Evolutionary conservation across 2,329 filamentous ascomycete species (phyloP).

Genomic region (Fusarium illudens): DNA sequence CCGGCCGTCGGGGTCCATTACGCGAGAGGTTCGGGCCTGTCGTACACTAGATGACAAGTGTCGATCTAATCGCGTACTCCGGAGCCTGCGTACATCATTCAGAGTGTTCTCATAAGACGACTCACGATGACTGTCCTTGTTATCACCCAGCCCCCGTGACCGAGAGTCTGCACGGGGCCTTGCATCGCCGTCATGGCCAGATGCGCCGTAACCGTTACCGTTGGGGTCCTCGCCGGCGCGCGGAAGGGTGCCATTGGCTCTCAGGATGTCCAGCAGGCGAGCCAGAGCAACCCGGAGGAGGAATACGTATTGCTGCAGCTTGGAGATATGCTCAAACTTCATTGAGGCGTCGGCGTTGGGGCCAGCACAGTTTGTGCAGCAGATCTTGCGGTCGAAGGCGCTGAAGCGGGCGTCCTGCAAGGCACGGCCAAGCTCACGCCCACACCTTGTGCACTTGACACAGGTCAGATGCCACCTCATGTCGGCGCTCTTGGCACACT

Average conservation of each 20-base stretch:
- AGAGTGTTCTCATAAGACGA: conserved; percentile 95
- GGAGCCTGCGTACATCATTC: conserved; percentile 89
- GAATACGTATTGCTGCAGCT: conserved; percentile 94
- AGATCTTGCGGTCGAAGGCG: conserved; percentile 71
- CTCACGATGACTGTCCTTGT: conserved; percentile 67
- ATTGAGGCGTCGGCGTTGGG: conserved; percentile 61
- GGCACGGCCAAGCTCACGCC: conserved; percentile 71
- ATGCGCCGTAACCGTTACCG: conserved; percentile 44
- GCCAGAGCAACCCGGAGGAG: conserved; percentile 91
- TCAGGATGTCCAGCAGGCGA: conserved; percentile 84
- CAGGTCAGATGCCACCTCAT: conserved; percentile 86
- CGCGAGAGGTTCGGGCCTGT: conserved; percentile 87
- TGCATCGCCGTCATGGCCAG: conserved; percentile 65
- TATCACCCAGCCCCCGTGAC: conserved; percentile 33
- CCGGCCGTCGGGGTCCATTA: conserved; percentile 72
- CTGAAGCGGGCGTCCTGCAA: conserved; percentile 77
- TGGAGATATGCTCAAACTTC: conserved; percentile 78
- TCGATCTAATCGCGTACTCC: conserved; percentile 93
- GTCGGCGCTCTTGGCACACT: conserved; percentile 80
- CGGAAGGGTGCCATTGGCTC: conserved; percentile 82
- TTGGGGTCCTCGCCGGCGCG: conserved; percentile 75
- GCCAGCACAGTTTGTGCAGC: conserved; percentile 73
- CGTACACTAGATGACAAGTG: conserved; percentile 92
- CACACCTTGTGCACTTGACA: conserved; percentile 75
- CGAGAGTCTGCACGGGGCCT: conserved; percentile 46